Percentiles rank a stretch among this genome's conserved stretches.
Evolutionary conservation across 2,329 filamentous ascomycete species (phyloP).

Genomic region (Alternaria brassicae): DNA sequence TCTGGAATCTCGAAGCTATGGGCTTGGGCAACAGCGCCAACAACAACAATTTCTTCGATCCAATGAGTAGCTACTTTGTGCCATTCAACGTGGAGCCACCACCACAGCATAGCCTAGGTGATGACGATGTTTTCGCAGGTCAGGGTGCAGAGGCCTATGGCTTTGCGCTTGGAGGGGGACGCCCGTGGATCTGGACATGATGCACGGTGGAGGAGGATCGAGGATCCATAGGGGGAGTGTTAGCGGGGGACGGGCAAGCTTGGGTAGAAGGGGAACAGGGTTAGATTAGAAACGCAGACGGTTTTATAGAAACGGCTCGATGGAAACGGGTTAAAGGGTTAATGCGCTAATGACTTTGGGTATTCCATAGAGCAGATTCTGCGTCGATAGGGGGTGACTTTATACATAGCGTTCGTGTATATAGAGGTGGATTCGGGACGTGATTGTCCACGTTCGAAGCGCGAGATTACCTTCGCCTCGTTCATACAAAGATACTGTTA

Average conservation of each 20-base stretch:
- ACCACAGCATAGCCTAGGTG: constrained; percentile 34
- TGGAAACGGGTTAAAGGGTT: neutral
- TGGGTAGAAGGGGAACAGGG: constrained; percentile 11
- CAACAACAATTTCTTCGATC: constrained; percentile 47
- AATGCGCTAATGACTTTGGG: neutral
- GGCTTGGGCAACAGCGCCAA: constrained; percentile 29
- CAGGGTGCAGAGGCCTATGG: constrained; percentile 22
- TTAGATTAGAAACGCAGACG: neutral
- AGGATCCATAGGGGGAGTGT: constrained; percentile 7
- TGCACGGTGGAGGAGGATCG: constrained; percentile 9
- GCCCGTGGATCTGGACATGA: constrained; percentile 20
- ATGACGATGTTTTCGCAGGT: constrained; percentile 44
- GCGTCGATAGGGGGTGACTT: neutral
- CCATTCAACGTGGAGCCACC: constrained; percentile 90
- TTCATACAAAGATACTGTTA: too few species aligned
- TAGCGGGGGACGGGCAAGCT: neutral
- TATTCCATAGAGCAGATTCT: neutral
- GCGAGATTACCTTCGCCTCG: neutral
- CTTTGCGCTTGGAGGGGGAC: constrained; percentile 16
- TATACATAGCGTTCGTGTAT: neutral
- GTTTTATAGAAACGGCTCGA: neutral
- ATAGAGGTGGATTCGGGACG: neutral
- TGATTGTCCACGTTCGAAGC: neutral
- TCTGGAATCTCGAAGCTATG: constrained; percentile 47
- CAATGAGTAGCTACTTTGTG: constrained; percentile 81